Base-by-base conservation (phyloP, 2,329 filamentous ascomycete genomes). In the Ophiostoma montium region DNA sequence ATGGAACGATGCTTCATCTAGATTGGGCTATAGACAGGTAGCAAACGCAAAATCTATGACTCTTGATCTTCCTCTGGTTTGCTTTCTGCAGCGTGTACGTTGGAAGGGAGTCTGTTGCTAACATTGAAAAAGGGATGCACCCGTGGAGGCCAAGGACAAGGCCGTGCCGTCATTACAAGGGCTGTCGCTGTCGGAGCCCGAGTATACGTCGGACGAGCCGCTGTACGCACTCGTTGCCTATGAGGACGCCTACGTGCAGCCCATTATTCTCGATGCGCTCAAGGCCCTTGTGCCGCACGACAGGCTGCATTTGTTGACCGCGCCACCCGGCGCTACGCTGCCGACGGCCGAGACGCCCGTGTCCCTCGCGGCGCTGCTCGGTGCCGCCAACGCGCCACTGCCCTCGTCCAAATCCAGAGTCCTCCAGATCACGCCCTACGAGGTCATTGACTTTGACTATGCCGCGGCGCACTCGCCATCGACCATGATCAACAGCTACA, bases 191-290 rank as follows among this genome's bases (percentile, higher is more conserved):
- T n/a, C 47, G 8, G 38, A 38, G 9, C 16, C 19, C 13, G 15
- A 23, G 13, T 21, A 16, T 18, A 27, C 48, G 18, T 38, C 33
- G 2, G 57, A 59, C 31, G 46, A 66, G 49, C 64, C 67, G 36
- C 64, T 87, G 55, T 80, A 86, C 65, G 86, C 85, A 46, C 64
- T 90, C 46, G 70, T 95, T 58, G 75, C 87, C 60, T 95, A 95
- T 64, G 86, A 88, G 58, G 88, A 95, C 61, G 62, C 72, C 41
- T 98, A 96, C 61, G 86, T 96, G 9, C 86, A 95, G 60, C 86
- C 86, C 1, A 75, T 96, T 35, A 82, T 96, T 52, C 64, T 88
- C 43, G 68, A 75, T 18, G 85, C 88, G n/a, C 68, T 96, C 19
- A 61, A 76, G 46, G 68, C 74, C 4, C 67, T 76, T 21, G 69